A percentile compares a stretch with the other conserved stretches of the same genome.
phyloP scores from a whole-genome alignment of 129 eudicot genomes.

The Artemisia argyi region DNA sequence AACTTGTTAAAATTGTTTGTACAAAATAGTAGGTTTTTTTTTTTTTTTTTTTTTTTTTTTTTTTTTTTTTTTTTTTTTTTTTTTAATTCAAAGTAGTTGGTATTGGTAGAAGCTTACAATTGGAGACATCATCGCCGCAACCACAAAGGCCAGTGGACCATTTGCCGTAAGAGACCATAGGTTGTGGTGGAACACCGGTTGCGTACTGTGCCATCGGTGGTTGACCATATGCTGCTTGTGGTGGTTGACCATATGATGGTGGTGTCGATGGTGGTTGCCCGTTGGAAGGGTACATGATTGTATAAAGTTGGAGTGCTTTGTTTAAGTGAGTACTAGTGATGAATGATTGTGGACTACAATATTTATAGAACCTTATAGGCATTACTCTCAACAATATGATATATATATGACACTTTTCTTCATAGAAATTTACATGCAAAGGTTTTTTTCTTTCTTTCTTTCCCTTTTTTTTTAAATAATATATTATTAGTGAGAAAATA shows the following conservation, averaged over 20 bases:
- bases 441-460: too few relatives aligned
- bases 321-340: too few relatives aligned
- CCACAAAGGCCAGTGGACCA: conserved; percentile 69
- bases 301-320: not conserved
- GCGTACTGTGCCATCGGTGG: not conserved
- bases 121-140: conserved; percentile 44
- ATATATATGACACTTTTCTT: too few relatives aligned
- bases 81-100: too few relatives aligned
- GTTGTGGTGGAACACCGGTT: conserved; percentile 15
- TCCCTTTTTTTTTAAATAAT: too few relatives aligned
- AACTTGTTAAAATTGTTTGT: not conserved
- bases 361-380: too few relatives aligned
- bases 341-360: too few relatives aligned
- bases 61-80: too few relatives aligned
- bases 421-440: too few relatives aligned
- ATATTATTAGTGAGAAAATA: too few relatives aligned
- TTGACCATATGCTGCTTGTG: not conserved
- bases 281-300: conserved; percentile 1
- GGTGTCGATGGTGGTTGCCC: not conserved
- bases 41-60: too few relatives aligned
- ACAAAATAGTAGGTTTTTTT: not conserved
- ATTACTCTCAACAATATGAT: too few relatives aligned
- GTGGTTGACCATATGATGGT: conserved; percentile 3
- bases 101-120: conserved; percentile 42
- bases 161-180: not conserved